Conservation (phyloP, 371 early-diverging fungal genomes). For the Dipsacomyces acuminosporus region DNA sequence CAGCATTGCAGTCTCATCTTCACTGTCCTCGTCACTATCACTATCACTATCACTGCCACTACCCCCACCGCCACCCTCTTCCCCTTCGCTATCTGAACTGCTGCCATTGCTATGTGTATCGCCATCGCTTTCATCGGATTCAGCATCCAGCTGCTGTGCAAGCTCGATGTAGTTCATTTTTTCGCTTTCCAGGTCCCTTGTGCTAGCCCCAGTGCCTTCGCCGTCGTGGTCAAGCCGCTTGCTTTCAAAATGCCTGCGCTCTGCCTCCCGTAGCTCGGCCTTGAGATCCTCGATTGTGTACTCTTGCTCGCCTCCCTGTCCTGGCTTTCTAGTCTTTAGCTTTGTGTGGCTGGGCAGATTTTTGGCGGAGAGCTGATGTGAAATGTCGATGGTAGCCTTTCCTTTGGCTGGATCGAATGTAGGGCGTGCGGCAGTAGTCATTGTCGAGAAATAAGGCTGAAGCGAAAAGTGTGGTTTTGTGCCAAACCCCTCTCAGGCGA, state of each 20-base stretch:
- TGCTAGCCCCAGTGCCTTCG: conserved; percentile 11
- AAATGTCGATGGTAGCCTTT: conserved; percentile 68
- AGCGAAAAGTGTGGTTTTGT: no score
- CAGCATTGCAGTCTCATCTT: conserved; percentile 88
- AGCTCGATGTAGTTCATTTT: conserved; percentile 43
- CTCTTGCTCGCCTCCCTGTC: conserved; percentile 71
- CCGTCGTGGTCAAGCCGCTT: conserved; percentile 41
- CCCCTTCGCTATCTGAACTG: no score
- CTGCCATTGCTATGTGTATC: conserved; percentile 53
- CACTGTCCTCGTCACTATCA: conserved; percentile 64
- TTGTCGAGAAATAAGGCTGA: no score
- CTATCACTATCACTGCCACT: conserved; percentile 34
- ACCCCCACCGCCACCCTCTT: conserved; percentile 51
- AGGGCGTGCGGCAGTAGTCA: conserved; percentile 74
- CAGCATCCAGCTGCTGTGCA: conserved; percentile 43
- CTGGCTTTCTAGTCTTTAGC: conserved; percentile 78
- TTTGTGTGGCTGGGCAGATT: conserved; percentile 84
- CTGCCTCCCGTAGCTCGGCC: conserved; percentile 63
- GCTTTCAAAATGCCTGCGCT: conserved; percentile 59
- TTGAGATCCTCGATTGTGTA: conserved; percentile 60
- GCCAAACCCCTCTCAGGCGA: no score
- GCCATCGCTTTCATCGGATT: conserved; percentile 38
- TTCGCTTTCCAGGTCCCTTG: conserved; percentile 9
- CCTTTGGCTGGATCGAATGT: conserved; percentile 83
- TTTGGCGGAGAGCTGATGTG: conserved; percentile 66